A percentile compares a stretch with the other conserved stretches of the same genome.
Evolutionary conservation across 1,284 basidiomycete species (phyloP).

Genomic region (Ustanciosporium gigantosporum): DNA sequence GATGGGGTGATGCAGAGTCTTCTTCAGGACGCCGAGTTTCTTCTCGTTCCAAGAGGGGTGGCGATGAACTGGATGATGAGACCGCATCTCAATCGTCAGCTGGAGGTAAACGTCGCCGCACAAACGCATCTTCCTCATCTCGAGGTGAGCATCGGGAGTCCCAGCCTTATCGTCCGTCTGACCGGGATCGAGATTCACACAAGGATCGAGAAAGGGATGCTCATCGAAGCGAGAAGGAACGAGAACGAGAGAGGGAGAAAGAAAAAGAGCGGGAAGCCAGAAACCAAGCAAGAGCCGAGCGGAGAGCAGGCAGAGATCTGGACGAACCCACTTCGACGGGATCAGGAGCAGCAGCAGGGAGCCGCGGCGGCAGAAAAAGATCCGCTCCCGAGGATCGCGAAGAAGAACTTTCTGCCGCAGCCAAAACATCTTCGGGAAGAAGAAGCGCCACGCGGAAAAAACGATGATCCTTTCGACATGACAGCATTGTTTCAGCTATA

Average conservation of each 20-base stretch:
- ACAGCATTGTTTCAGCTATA: too few species aligned
- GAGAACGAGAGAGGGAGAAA: conserved; percentile 19
- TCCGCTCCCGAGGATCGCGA: conserved; percentile 28
- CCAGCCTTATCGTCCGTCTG: not conserved
- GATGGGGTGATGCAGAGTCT: not conserved
- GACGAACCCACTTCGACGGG: conserved; percentile 14
- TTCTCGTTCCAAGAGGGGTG: conserved; percentile 7
- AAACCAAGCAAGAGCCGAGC: conserved; percentile 24
- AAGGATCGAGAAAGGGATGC: conserved; percentile 15
- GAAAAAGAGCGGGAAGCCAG: conserved; percentile 19
- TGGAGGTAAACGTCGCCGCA: conserved; percentile 4
- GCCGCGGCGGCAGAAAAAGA: conserved; percentile 18
- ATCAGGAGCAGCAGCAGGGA: conserved; percentile 3
- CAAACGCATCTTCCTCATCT: not conserved
- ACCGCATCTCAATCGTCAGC: conserved; percentile 21
- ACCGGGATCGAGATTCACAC: conserved; percentile 10
- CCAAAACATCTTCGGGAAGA: conserved; percentile 6
- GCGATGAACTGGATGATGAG: conserved; percentile 21
- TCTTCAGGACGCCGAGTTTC: not conserved
- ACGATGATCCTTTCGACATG: not conserved
- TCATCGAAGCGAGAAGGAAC: conserved; percentile 9
- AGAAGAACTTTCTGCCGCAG: not conserved
- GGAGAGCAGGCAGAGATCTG: conserved; percentile 25
- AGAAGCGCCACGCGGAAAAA: not conserved
- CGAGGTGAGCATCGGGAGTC: conserved; percentile 1